Evolutionary conservation across 768 basidiomycete species (phyloP).

Genomic region (Amanita polypyramis): DNA sequence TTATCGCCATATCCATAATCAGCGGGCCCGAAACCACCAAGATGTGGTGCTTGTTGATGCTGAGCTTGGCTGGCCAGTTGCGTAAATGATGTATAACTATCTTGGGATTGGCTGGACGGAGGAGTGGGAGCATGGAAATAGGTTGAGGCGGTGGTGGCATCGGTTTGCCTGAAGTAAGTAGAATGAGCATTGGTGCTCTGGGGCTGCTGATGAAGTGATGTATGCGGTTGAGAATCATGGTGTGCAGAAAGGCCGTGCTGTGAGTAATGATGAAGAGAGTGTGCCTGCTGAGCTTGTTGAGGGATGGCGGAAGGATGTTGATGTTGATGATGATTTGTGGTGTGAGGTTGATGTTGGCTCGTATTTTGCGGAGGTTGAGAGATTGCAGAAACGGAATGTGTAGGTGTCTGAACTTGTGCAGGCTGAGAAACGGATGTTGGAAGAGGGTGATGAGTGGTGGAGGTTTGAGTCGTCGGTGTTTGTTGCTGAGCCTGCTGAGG

Average conservation of each 20-base stretch:
- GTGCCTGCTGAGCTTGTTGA: constrained; percentile 33
- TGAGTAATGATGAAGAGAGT: constrained; percentile 41
- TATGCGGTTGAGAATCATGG: constrained; percentile 47
- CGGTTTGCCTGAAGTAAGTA: constrained; percentile 62
- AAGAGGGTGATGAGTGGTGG: constrained; percentile 21
- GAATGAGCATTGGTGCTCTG: constrained; percentile 35
- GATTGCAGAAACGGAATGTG: constrained; percentile 19
- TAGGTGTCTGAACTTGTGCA: constrained; percentile 18
- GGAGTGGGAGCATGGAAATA: constrained; percentile 78
- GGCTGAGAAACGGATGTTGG: constrained; percentile 32
- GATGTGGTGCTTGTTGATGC: constrained; percentile 49
- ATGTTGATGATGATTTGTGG: constrained; percentile 24
- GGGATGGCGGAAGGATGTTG: constrained; percentile 29
- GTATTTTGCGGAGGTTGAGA: constrained; percentile 32
- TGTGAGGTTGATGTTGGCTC: constrained; percentile 24
- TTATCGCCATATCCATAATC: constrained; percentile 65
- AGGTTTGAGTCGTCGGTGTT: constrained; percentile 16
- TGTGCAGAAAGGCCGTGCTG: constrained; percentile 60
- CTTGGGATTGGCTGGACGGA: constrained; percentile 52
- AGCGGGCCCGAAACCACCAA: constrained; percentile 43
- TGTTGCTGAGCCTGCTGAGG: constrained; percentile 23
- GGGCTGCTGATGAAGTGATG: constrained; percentile 29
- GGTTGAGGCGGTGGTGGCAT: constrained; percentile 33
- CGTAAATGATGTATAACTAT: constrained; percentile 60
- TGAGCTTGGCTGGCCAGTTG: constrained; percentile 46